phyloP scores from a whole-genome alignment of 306 rosid species.

The Medicago arabica region DNA sequence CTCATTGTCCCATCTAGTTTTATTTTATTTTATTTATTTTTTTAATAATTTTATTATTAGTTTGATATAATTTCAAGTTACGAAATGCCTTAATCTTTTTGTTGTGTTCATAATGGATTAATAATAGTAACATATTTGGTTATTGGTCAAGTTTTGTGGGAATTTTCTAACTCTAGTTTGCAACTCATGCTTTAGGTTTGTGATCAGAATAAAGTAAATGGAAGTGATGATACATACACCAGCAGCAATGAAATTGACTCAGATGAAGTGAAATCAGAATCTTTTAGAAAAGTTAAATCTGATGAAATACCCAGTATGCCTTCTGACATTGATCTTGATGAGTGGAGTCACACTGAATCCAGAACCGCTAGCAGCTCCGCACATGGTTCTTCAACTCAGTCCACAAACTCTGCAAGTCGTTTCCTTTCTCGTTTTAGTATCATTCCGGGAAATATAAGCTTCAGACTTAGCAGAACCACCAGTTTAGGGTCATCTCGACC shows the following conservation, averaged over 20 bases:
- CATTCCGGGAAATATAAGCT: constrained; percentile 83
- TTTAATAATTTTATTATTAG: no score
- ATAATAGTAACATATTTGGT: constrained; percentile 2
- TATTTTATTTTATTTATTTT: background rate
- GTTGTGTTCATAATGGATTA: background rate
- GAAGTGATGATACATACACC: constrained; percentile 49
- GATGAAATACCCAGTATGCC: constrained; percentile 63
- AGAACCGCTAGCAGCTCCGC: constrained; percentile 66
- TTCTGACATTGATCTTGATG: constrained; percentile 58
- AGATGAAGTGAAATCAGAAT: constrained; percentile 55
- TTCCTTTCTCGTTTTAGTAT: constrained; percentile 89
- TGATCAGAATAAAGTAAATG: constrained; percentile 65
- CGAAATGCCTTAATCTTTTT: background rate
- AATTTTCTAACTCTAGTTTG: constrained; percentile 40
- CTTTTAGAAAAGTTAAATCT: constrained; percentile 60
- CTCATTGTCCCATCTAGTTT: background rate
- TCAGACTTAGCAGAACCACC: constrained; percentile 85
- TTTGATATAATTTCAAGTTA: background rate
- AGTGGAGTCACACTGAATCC: constrained; percentile 62
- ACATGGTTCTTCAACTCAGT: constrained; percentile 56
- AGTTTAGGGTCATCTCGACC: constrained; percentile 89
- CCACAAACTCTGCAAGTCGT: constrained; percentile 71
- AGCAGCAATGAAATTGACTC: constrained; percentile 53
- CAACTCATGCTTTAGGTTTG: constrained; percentile 60
- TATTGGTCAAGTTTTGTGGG: constrained; percentile 34